Percentiles rank a stretch among this genome's conserved stretches.
Evolutionary conservation across 2,329 filamentous ascomycete genomes (phyloP).

Genomic region (Alternaria brassicicola): DNA sequence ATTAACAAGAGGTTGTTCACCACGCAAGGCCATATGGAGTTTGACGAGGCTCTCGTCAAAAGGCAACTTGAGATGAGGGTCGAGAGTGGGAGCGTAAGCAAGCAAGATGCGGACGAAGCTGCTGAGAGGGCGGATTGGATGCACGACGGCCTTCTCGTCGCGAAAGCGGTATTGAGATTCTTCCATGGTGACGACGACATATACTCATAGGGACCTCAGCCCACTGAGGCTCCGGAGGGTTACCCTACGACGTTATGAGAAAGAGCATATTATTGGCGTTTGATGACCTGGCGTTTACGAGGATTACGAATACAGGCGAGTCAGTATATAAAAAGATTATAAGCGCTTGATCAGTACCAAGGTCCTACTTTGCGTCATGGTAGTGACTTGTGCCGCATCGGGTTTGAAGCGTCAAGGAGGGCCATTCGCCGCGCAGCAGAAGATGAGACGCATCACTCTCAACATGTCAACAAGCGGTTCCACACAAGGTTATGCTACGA

Average conservation of each 20-base stretch:
- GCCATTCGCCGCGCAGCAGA: neutral
- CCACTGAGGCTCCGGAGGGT: neutral
- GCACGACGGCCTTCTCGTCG: constrained; percentile 40
- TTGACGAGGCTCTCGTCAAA: constrained; percentile 55
- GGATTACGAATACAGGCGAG: neutral
- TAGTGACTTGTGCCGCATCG: neutral
- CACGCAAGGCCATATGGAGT: constrained; percentile 55
- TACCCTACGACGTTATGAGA: neutral
- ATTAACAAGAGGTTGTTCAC: constrained; percentile 55
- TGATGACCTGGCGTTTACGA: neutral
- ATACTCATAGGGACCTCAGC: constrained; percentile 8
- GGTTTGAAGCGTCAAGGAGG: neutral
- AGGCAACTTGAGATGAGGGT: constrained; percentile 53
- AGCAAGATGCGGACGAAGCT: constrained; percentile 47
- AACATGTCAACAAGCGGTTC: neutral
- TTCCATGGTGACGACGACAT: constrained; percentile 44
- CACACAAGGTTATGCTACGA: neutral
- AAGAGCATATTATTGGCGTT: neutral
- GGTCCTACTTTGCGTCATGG: neutral
- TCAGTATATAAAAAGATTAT: neutral
- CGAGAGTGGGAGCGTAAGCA: constrained; percentile 51
- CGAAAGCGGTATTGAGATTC: constrained; percentile 40
- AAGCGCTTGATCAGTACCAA: neutral
- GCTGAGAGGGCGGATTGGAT: constrained; percentile 39
- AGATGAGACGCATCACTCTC: neutral